phyloP scores from a whole-genome alignment of 148 eudicot species.

The Mesembryanthemum crystallinum region DNA sequence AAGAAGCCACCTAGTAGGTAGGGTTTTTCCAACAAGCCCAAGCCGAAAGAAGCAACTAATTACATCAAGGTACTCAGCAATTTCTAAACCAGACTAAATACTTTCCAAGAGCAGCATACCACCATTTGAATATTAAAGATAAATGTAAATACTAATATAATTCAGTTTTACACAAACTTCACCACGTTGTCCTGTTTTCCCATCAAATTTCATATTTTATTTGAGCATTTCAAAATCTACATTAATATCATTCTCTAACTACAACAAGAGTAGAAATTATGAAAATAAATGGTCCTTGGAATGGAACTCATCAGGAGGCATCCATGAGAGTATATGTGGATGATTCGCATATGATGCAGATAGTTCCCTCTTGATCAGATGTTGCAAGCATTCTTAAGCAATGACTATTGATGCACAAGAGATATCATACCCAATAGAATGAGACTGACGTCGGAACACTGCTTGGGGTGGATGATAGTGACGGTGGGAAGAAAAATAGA shows the following conservation, averaged over 20 bases:
- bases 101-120: too few species aligned
- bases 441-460: conserved; percentile 61
- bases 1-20: too few species aligned
- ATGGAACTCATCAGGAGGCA: background rate
- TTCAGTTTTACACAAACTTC: too few species aligned
- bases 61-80: too few species aligned
- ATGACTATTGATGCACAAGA: conserved; percentile 7
- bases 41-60: too few species aligned
- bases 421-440: conserved; percentile 64
- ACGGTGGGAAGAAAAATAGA: conserved; percentile 61
- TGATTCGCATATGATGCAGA: background rate
- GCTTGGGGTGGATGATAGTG: conserved; percentile 30
- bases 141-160: too few species aligned
- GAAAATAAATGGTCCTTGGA: background rate
- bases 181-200: background rate
- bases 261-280: background rate
- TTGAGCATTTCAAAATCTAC: background rate
- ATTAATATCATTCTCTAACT: background rate
- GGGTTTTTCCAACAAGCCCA: too few species aligned
- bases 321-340: background rate
- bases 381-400: conserved; percentile 6
- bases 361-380: background rate
- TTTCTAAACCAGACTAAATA: too few species aligned
- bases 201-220: background rate
- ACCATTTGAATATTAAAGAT: too few species aligned